Evolutionary conservation across 2,329 filamentous ascomycete species (phyloP).

Genomic region (Xylariaceae sp.): DNA sequence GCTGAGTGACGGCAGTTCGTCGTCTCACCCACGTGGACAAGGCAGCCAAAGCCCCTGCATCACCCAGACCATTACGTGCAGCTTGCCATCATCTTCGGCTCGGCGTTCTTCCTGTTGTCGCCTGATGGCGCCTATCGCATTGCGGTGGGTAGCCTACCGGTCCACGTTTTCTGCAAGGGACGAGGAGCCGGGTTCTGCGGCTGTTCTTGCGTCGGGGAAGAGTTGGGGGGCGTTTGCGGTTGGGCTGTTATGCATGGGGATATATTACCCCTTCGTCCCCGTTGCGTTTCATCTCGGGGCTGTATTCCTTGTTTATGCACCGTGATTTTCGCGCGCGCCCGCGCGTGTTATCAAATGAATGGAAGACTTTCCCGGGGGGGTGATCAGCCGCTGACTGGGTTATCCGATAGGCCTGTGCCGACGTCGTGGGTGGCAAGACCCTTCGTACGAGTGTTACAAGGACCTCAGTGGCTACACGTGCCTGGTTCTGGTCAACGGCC

Average conservation of each 20-base stretch:
- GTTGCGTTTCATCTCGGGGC: constrained; percentile 26
- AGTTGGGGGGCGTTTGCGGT: constrained; percentile 20
- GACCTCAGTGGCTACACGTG: constrained; percentile 75
- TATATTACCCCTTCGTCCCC: constrained; percentile 26
- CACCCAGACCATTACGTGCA: constrained; percentile 26
- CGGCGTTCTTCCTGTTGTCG: constrained; percentile 17
- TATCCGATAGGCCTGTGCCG: constrained; percentile 73
- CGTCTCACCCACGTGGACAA: constrained; percentile 33
- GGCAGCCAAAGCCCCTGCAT: constrained; percentile 29
- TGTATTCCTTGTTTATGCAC: constrained; percentile 23
- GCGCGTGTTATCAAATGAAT: constrained; percentile 23
- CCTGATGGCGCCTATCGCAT: constrained; percentile 16
- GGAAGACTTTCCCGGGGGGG: constrained; percentile 14
- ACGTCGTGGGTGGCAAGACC: constrained; percentile 89
- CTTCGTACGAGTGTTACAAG: constrained; percentile 77
- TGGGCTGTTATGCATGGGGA: constrained; percentile 32
- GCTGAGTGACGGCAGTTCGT: constrained; percentile 29
- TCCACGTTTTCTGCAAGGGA: constrained; percentile 27
- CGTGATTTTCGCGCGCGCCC: constrained; percentile 5
- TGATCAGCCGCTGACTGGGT: constrained; percentile 30
- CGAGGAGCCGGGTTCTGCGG: constrained; percentile 12
- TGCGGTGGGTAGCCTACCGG: constrained; percentile 19
- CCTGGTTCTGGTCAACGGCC: constrained; percentile 89
- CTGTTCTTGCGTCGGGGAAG: constrained; percentile 16
- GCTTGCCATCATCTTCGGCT: constrained; percentile 28